Evolutionary conservation across 2,329 filamentous ascomycete genomes (phyloP).

Genomic region (Trichophyton simii): DNA sequence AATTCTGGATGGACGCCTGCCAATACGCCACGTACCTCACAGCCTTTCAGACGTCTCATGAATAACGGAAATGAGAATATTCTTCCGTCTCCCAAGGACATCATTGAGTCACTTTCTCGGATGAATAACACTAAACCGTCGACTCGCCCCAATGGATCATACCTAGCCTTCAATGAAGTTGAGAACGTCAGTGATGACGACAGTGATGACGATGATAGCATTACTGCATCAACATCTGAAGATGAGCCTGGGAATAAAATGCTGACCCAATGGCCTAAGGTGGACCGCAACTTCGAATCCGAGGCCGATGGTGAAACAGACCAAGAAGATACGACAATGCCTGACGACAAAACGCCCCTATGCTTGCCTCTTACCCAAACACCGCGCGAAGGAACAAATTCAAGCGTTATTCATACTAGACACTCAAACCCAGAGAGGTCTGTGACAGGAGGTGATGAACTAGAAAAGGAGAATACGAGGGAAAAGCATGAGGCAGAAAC

Average conservation of each 20-base stretch:
- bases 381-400: neutral
- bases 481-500: neutral
- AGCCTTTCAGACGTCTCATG: constrained; percentile 1
- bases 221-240: neutral
- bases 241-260: constrained; percentile 10
- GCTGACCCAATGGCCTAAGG: neutral
- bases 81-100: constrained; percentile 16
- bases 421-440: neutral
- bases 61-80: neutral
- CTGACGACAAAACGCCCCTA: neutral
- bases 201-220: constrained; percentile 9
- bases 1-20: constrained; percentile 22
- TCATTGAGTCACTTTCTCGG: constrained; percentile 17
- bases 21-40: constrained; percentile 27
- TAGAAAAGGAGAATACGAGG: neutral
- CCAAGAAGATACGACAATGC: neutral
- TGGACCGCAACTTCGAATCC: neutral
- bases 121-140: constrained; percentile 8
- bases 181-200: constrained; percentile 15
- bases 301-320: neutral
- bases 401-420: too few species aligned
- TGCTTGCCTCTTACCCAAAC: neutral
- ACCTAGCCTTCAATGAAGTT: neutral
- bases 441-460: neutral
- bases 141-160: constrained; percentile 9